Base-by-base conservation (phyloP, 176 grass and related monocot genomes). In the Areca catechu region DNA sequence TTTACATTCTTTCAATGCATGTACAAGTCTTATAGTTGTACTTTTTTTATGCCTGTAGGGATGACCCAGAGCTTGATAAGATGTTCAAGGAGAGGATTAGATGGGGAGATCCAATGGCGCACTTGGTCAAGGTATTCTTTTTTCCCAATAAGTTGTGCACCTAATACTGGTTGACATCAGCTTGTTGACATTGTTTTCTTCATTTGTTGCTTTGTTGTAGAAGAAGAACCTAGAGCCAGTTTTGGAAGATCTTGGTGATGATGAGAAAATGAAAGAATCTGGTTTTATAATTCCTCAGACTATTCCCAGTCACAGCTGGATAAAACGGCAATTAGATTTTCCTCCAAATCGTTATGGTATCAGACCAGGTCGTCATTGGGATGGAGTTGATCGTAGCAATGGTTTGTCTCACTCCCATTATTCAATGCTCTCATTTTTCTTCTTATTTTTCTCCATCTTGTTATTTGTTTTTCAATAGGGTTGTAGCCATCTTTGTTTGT, bases 51-150 rank as follows among this genome's bases (percentile, higher is more conserved):
- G 22, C 56, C 23, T 74, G 16, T 49, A 95, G 89, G 56, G 92
- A 97, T 82, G 92, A 97, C 65, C 86, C 83, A 37, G 92, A 97
- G 69, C 83, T 97, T 58, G 92, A 97, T 51, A 57, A 52, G 43
- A 85, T 91, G 80, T 72, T 97, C 7, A 97, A 97, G 55, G 82
- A 88, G 22, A 82, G 75, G 70, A 34, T 97, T 54, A 57, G 86
- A 77, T 97, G 92, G 92, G 92, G 86, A 27, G 86, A 97, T 85
- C 92, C 92, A 58, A 91, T 97, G 92, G 86, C 92, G 61, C 92
- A 97, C 77, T 70, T 97, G 53, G 92, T 84, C 51, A 88, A 88
- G 83, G 86, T 97, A 88, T 56, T 24, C 19, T 43, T 43, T 43
- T 43, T 10, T 10, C 3, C 34, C 34, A 1, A 14, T 43, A 43